Evolutionary conservation across 2,329 filamentous ascomycete species (phyloP).

Genomic region (Colletotrichum spaethianum): DNA sequence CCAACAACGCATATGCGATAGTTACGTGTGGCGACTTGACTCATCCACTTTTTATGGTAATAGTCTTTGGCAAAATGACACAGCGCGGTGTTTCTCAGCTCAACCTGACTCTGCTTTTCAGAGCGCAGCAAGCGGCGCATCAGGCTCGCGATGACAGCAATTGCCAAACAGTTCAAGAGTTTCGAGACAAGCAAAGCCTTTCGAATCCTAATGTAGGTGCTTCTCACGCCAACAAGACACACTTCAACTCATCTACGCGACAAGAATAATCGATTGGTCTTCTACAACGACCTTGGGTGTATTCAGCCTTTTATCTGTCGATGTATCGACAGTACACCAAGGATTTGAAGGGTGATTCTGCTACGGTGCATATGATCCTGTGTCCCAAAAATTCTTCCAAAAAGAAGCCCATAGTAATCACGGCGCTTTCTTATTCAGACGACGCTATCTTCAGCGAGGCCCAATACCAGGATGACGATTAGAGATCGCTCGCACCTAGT

Average conservation of each 20-base stretch:
- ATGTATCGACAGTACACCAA: not conserved
- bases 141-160: not conserved
- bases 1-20: not conserved
- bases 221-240: not conserved
- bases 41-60: not conserved
- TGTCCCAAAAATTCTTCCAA: not conserved
- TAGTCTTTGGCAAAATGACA: not conserved
- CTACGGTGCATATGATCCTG: fast-evolving
- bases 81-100: not conserved
- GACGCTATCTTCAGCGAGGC: fast-evolving
- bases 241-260: no score
- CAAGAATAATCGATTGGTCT: not conserved
- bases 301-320: not conserved
- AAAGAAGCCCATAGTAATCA: not conserved
- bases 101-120: not conserved
- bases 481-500: not conserved
- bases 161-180: no score
- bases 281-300: not conserved
- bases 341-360: no score
- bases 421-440: fast-evolving
- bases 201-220: not conserved
- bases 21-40: not conserved
- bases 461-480: not conserved
- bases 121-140: not conserved
- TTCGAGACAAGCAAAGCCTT: not conserved